Evolutionary conservation across 352 stramenopile species (phyloP).

Genomic region (Phytophthora hibernalis): DNA sequence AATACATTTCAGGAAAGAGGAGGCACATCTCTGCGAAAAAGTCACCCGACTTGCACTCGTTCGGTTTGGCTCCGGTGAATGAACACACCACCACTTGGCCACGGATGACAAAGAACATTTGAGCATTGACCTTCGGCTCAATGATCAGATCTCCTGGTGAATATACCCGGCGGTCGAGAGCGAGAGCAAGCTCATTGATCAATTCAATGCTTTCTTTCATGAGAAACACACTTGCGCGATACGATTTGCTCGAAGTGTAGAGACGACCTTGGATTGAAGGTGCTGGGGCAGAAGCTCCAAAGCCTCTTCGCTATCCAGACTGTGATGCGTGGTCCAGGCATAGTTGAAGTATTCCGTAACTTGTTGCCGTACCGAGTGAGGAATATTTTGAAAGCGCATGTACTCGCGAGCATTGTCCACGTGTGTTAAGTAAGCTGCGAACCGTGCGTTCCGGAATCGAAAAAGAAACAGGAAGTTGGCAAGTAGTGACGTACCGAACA

Average conservation of each 20-base stretch:
- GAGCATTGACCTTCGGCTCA: conserved; percentile 75
- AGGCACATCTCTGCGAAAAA: conserved; percentile 73
- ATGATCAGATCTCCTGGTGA: conserved; percentile 72
- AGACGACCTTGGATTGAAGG: conserved; percentile 63
- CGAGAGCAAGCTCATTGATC: conserved; percentile 62
- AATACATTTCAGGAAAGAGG: conserved; percentile 55
- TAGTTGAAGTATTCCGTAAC: conserved; percentile 77
- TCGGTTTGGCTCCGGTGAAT: conserved; percentile 50
- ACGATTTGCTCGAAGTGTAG: conserved; percentile 62
- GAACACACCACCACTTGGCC: conserved; percentile 56
- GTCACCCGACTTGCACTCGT: conserved; percentile 66
- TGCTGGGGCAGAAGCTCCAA: conserved; percentile 62
- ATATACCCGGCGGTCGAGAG: conserved; percentile 58
- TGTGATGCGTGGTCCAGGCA: conserved; percentile 65
- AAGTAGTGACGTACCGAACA: conserved; percentile 63
- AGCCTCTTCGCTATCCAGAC: conserved; percentile 63
- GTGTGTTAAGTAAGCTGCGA: conserved; percentile 60
- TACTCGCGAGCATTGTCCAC: conserved; percentile 78
- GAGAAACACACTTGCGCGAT: conserved; percentile 72
- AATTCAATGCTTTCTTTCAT: conserved; percentile 76
- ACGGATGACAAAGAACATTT: conserved; percentile 81
- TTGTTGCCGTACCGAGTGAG: conserved; percentile 48
- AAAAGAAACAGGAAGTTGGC: conserved; percentile 81
- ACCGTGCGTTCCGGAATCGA: conserved; percentile 56
- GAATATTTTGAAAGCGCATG: conserved; percentile 75